A percentile compares a stretch with the other conserved stretches of the same genome.
phyloP scores from a whole-genome alignment of 352 stramenopile genomes.

The Pythium aquatile region DNA sequence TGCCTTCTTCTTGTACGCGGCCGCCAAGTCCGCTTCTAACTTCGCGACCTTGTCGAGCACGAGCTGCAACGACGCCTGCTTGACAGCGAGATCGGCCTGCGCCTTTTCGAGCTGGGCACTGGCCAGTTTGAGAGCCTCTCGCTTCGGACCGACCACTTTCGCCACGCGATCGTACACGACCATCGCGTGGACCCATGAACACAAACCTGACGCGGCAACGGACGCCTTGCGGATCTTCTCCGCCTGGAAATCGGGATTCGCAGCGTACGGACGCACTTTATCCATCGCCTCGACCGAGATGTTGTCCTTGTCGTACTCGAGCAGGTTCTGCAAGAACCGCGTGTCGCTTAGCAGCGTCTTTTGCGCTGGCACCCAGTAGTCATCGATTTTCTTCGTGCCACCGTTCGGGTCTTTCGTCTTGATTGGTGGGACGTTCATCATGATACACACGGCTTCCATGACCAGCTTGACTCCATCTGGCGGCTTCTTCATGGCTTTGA shows the following conservation, averaged over 20 bases:
- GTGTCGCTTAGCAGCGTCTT: constrained; percentile 93
- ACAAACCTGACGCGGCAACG: constrained; percentile 92
- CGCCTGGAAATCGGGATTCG: constrained; percentile 90
- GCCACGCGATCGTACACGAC: constrained; percentile 94
- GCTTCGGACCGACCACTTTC: constrained; percentile 93
- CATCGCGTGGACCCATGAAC: constrained; percentile 96
- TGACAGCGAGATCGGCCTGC: constrained; percentile 82
- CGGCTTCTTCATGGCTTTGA: constrained; percentile 97
- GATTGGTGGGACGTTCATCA: constrained; percentile 91
- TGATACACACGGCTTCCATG: constrained; percentile 95
- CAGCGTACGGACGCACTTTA: constrained; percentile 83
- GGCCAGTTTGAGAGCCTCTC: constrained; percentile 89
- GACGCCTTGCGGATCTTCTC: constrained; percentile 95
- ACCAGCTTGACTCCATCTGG: constrained; percentile 93
- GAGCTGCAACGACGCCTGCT: constrained; percentile 90
- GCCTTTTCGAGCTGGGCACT: constrained; percentile 84
- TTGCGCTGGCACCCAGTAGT: constrained; percentile 93
- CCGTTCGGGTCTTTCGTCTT: constrained; percentile 93
- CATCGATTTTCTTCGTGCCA: constrained; percentile 91
- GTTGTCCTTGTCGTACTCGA: constrained; percentile 97
- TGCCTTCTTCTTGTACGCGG: constrained; percentile 92
- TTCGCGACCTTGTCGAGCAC: constrained; percentile 91
- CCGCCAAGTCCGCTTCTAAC: constrained; percentile 86
- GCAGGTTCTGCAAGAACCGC: constrained; percentile 91
- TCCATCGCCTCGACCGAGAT: constrained; percentile 90